Evolutionary conservation across 129 eudicot species (phyloP).

Genomic region (Centrapalus pauciflorus): DNA sequence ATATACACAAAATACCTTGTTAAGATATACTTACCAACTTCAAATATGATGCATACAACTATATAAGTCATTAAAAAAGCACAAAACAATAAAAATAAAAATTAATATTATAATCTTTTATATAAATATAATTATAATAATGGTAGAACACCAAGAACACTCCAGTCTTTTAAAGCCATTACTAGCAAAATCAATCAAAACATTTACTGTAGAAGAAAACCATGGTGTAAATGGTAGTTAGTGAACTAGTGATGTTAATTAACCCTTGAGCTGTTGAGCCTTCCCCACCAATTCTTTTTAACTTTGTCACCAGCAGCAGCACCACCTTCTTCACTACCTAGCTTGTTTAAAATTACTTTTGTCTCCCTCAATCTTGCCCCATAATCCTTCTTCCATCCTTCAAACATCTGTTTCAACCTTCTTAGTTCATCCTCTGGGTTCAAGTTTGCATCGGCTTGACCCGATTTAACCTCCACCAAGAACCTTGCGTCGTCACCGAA

Average conservation of each 20-base stretch:
- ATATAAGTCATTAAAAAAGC: no score
- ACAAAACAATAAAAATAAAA: no score
- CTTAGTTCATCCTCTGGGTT: slow-evolving; percentile 71
- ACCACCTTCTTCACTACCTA: slow-evolving; percentile 56
- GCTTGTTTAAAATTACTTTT: slow-evolving; percentile 60
- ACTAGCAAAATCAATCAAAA: slow-evolving; percentile 14
- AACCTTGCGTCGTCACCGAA: slow-evolving; percentile 85
- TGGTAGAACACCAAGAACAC: slow-evolving; percentile 1
- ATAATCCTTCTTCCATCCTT: slow-evolving; percentile 89
- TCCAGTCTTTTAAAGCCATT: background rate
- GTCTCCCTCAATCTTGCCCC: slow-evolving; percentile 73
- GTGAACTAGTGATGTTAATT: slow-evolving; percentile 21
- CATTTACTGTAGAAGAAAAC: background rate
- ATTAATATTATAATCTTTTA: no score
- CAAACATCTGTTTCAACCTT: slow-evolving; percentile 69
- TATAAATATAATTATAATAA: no score
- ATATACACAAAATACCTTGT: no score
- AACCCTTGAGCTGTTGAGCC: slow-evolving; percentile 64
- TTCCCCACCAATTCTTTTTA: slow-evolving; percentile 85
- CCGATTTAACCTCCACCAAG: slow-evolving; percentile 86
- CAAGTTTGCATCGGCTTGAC: slow-evolving; percentile 68
- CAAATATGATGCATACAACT: no score
- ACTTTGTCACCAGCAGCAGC: slow-evolving; percentile 45
- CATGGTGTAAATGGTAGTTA: background rate
- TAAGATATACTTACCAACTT: no score